These are phyloP conservation scores for Gossypium turneri DNA, from an alignment of 345 rosid genomes.

Conservation along the genomic window DNA sequence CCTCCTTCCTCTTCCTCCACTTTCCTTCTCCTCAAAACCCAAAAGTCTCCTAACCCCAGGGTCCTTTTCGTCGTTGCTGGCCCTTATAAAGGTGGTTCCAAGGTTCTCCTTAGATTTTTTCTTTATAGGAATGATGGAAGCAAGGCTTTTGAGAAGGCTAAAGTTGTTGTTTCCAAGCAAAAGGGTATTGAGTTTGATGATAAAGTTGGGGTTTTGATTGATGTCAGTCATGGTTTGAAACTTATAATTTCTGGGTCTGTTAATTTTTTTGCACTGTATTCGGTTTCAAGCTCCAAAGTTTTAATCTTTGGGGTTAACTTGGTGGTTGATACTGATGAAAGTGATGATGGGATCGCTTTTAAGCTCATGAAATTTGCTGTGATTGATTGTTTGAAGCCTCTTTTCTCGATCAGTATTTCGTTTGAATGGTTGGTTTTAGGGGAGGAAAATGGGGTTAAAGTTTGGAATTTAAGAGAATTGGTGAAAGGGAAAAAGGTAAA, in stretches of 20 bases:
- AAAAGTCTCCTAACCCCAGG: slow-evolving; percentile 24
- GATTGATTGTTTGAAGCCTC: slow-evolving; percentile 57
- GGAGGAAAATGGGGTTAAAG: slow-evolving; percentile 66
- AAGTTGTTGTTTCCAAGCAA: slow-evolving; percentile 54
- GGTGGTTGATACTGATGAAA: slow-evolving; percentile 24
- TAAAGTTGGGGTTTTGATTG: slow-evolving; percentile 54
- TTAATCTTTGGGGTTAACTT: slow-evolving; percentile 55
- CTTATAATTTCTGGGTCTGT: slow-evolving; percentile 59
- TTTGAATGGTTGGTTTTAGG: slow-evolving; percentile 65
- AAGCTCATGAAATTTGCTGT: slow-evolving; percentile 73
- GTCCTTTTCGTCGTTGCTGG: slow-evolving; percentile 51
- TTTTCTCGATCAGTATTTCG: slow-evolving; percentile 56
- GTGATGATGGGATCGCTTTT: slow-evolving; percentile 32
- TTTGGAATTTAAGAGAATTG: slow-evolving; percentile 53
- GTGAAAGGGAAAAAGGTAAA: slow-evolving; percentile 43
- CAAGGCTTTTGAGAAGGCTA: slow-evolving; percentile 40
- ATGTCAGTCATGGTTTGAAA: slow-evolving; percentile 53
- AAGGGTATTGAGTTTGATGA: slow-evolving; percentile 53
- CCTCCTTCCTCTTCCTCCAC: slow-evolving; percentile 42
- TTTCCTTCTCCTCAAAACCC: slow-evolving; percentile 37
- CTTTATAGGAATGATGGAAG: slow-evolving; percentile 24
- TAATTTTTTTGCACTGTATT: slow-evolving; percentile 63
- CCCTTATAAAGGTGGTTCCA: slow-evolving; percentile 55
- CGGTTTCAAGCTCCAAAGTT: slow-evolving; percentile 52
- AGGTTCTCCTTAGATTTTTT: slow-evolving; percentile 52